Base-by-base conservation (phyloP, 1,139 yeast genomes). In the Eremothecium cymbalariae region DNA sequence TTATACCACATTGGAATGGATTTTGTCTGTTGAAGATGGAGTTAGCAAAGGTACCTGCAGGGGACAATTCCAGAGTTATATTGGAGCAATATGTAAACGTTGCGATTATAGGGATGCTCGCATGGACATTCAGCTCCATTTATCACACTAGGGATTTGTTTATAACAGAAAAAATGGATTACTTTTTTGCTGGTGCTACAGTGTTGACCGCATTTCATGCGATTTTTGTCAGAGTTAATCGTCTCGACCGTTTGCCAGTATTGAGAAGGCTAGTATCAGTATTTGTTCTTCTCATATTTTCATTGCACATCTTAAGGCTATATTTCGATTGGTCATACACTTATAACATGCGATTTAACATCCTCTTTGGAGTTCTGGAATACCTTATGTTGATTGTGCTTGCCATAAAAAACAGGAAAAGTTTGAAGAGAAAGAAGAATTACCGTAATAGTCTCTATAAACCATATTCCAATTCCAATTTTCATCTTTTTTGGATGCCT, bases 331-430 rank as follows among this genome's bases (percentile, higher is more conserved):
- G 96, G 88, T 81, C 86, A 43, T 90, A 90, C 59, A 77, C 94
- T 1, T 90, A 90, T 59, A 90, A 90, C 62, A 90, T 90, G 97
- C 70, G 74, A 48, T 95, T 94, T 19, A 90, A 93, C 50, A 77
- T 90, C 2, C 58, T 70, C 1, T 70, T 85, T 35, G 98, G 96
- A 0, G 41, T 85, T 2, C 44, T 78, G 4, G 96, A 88, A 50
- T 83, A 86, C 56, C 45, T 70, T 1, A 33, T 63, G 19, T 42
- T 63, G 13, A 24, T 66, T 1, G 23, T 51, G 1, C 41, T 62
- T n/a, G 52, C 63, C 1, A 50, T 44, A 24, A 50, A 44, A 28
- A 64, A 62, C 38, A 61, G 53, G 35, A 22, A 27, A 11, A 33
- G 43, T 31, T 32, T 47, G 26, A 40, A 11, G 35, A 31, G 12